A percentile compares a stretch with the other conserved stretches of the same genome.
Conservation (phyloP, 495 filamentous ascomycete species). For the Penicillium cataractarum region DNA sequence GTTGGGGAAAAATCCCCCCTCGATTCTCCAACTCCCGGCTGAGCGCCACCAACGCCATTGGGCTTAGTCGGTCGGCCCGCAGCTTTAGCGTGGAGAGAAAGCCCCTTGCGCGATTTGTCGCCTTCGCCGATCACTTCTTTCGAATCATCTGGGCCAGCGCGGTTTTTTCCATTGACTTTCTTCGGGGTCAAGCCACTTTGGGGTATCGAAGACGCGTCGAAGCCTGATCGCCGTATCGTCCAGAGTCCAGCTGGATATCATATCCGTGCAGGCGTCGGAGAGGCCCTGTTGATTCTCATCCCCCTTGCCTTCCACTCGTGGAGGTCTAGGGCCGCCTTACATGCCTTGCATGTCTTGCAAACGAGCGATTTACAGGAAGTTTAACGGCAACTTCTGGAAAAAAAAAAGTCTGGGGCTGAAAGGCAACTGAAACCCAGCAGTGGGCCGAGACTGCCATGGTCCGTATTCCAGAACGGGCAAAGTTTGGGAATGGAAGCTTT, state of each 20-base stretch:
- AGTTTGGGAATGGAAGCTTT: neutral
- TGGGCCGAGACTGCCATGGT: neutral
- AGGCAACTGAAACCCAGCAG: neutral
- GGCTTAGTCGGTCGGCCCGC: conserved; percentile 11
- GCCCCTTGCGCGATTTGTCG: conserved; percentile 14
- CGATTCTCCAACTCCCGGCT: neutral
- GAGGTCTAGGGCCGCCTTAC: neutral
- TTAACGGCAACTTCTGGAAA: neutral
- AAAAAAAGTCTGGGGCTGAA: neutral
- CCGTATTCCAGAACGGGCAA: neutral
- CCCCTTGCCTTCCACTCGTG: neutral
- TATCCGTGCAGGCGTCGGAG: neutral
- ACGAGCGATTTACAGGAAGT: neutral
- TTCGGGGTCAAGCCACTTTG: conserved; percentile 7
- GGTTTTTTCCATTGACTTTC: neutral
- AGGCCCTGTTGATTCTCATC: neutral
- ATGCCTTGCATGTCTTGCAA: neutral
- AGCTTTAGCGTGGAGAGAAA: conserved; percentile 1
- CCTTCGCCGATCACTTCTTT: neutral
- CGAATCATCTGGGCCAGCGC: neutral
- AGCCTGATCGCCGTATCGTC: neutral
- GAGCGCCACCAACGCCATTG: conserved; percentile 22
- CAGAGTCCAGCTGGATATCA: neutral
- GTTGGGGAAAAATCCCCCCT: neutral
- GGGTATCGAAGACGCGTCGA: neutral